Evolutionary conservation across 1,284 basidiomycete genomes (phyloP), one percentile per base, ranked within the genome.

Genomic region (Sanghuangporus baumii): DNA sequence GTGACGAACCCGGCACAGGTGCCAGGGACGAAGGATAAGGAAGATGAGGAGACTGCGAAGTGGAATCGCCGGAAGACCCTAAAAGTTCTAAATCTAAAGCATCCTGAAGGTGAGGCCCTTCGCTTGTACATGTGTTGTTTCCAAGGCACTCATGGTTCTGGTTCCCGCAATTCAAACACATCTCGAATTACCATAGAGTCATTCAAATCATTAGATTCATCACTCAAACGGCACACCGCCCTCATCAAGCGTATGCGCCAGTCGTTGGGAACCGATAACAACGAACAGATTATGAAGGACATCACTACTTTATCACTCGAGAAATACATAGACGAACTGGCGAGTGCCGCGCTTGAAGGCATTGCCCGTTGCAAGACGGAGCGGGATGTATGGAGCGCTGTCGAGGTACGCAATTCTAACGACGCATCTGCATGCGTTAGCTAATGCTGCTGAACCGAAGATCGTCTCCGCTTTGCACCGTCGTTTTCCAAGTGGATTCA

Each of bases 251-350:
- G 91, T 41, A 88, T 96, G 70, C 84, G 88, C 43, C 91, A 87
- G 71, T 91, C 90, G 38, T 79, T 95, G 69, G 88, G 89, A 56
- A 71, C 79, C 36, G 93, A 94, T 66, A 87, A 91, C 71, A 85
- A 85, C 58, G 92, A 94, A 67, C 87, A 91, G 69, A 85, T 97
- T 64, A 77, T 96, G 70, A 96, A 96, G 75, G 97, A 99, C 71
- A 87, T 97, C 66, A 88, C 93, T 65, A 82, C 87, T 0, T 82
- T 99, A 54, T 89, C 93, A 3, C 80, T 99, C 55, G 94, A 94
- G 76, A 99, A 98, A 75, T 98, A 99, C 73, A 81, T 96, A 59
- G 96, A 98, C 69, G 97, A 99, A 76, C 89, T 98, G 65, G 89
- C 92, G 1, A 87, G 88, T 11, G 95, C 94, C 1, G 80, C 89